Evolutionary conservation across 176 grass and related monocot species (phyloP), one percentile per base, ranked within the genome.

Genomic region (Cymbopogon citratus): DNA sequence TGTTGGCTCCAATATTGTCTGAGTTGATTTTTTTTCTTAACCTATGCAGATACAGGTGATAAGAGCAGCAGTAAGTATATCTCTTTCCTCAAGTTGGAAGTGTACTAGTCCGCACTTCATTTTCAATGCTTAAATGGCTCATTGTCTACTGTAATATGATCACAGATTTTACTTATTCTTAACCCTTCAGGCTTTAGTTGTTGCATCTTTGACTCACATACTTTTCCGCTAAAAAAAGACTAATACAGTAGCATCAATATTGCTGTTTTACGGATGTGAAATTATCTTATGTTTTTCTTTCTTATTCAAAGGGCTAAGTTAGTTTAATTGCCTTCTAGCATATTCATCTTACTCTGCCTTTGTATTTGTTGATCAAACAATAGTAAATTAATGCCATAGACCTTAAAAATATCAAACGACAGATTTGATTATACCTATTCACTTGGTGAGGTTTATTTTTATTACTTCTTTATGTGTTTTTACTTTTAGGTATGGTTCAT

Each of bases 1-100:
- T 44, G 46, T 10, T 75, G 56, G 41, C 63, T 74, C 34, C 56
- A 71, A 9, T 66, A 74, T 29, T 85, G 54, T 79, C 76, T 78
- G 29, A 81, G 27, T 73, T 52, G 51, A 23, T 57, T 78, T 41
- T 79, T 70, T 63, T 79, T 73, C 60, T 79, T 87, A 25, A 82
- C 56, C 26, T 82, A 19, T 87, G 89, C 92, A 94, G 92, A 89
- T 91, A 79, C 43, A 76, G 4, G 46, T 91, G 43, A 56, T 85
- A 63, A 80, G 83, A 87, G 38, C 77, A 66, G 68, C 56, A 85
- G 89, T 94, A 85, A 91, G 89, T 87, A 60, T 90, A 80, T 82
- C 73, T 65, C 33, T 79, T 31, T 39, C 28, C 7, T 68, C 43
- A 34, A 38, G 25, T 38, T 81, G 66, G 36, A 63, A 85, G 29